Evolutionary conservation across 1,139 yeast genomes (phyloP), one percentile per base, ranked within the genome.

Genomic region (Hansenula sp.): DNA sequence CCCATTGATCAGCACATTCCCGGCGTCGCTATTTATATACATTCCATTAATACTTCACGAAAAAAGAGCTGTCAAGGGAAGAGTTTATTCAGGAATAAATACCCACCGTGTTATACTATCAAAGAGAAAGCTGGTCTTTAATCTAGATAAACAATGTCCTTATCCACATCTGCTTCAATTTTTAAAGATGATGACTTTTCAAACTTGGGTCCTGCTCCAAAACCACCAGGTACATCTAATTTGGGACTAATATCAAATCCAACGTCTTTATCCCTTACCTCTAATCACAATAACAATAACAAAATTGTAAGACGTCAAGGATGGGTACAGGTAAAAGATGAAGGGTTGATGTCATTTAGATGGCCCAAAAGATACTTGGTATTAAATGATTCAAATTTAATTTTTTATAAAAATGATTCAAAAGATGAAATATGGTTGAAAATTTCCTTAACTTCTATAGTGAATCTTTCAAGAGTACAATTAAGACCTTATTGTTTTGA

Each of bases 321-420:
- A 0, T 91, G 96, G 96, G 91, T 88, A 24, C 87, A 88, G 45
- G 82, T 89, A 45, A 90, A 89, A 62, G 98, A 91, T 57, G 98
- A 91, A 56, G 96, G 96, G 19, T 65, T 87, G 32, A 77, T 88
- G 51, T 79, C 90, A 13, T 89, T 91, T 62, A 72, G 96, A 55
- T 93, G 98, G 98, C 90, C 91, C 48, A 90, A 90, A 61, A 77
- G 95, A 54, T 91, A 73, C 62, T 71, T 91, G 69, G 83, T 87
- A 12, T 71, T 93, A 42, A 79, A 79, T 55, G 96, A 90, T 52
- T 76, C 84, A 45, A 78, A 83, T 34, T 69, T 93, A 48, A 85
- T 84, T 49, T 79, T 93, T 52, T 85, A 83, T 67, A 89, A 87
- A 58, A 75, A 70, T 45, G 96, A 89, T 51, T 55, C 67, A 33